Base-by-base conservation (phyloP, 1,139 yeast genomes). In the Eremothecium sinecaudum region DNA sequence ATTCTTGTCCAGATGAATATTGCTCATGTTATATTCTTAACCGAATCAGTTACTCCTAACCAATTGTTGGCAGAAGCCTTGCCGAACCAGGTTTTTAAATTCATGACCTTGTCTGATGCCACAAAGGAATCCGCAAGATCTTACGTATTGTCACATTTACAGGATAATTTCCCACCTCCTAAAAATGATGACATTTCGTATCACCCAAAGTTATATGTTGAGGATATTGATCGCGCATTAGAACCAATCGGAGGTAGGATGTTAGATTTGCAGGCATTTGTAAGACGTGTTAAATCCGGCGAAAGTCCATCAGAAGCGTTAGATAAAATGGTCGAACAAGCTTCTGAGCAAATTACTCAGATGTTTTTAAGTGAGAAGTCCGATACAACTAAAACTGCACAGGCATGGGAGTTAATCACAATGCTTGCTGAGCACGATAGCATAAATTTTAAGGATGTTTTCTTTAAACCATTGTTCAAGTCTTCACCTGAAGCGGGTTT, bases 211-310 rank as follows among this genome's bases (percentile, higher is more conserved):
- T 32, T 39, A 9, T 38, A 40, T 3, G 40, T 48, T 4, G 28
- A 48, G 2, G 61, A 62, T 5, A 61, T 82, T 24, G 79, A 76
- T 23, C 56, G 61, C 2, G 72, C 79, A 24, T 61, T 87, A 32
- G 73, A 63, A 17, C 93, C 94, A 6, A 61, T 90, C 19, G 98
- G 98, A 9, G 98, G 98, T 26, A 73, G 98, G 44, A 81, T 90
- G 87, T 68, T 87, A 36, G 98, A 90, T 54, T 66, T 90, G 37
- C 96, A 90, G 58, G 79, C 93, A 13, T 84, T 84, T 59, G 80
- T 81, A 0, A 73, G 97, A 50, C 79, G 97, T 35, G 71, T 90
- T 15, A 78, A 76, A 47, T 75, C 90, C 0, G 98, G 98, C 2
- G 97, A 90, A 53, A 56, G 72, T 8, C 94, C 95, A 1, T 50